A percentile compares a stretch with the other conserved stretches of the same genome.
Conservation (phyloP, 2,329 filamentous ascomycete genomes). For the Capronia americana region DNA sequence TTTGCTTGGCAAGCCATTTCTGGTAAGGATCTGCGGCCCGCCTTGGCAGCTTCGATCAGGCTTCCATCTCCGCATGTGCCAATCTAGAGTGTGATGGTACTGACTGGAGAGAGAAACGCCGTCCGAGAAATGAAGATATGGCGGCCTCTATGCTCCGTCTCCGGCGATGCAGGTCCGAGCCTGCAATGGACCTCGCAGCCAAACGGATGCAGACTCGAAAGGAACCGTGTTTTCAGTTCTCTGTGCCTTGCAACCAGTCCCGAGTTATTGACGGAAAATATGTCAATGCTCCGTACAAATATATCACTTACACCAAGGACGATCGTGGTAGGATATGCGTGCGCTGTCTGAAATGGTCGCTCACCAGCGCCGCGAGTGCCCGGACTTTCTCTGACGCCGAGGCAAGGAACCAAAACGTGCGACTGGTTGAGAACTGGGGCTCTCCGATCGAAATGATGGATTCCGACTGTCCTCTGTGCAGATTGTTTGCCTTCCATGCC, state of each 20-base stretch:
- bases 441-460: slow-evolving; percentile 11
- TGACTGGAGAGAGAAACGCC: not conserved
- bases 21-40: not conserved
- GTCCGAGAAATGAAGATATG: not conserved
- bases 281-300: not conserved
- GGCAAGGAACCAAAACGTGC: not conserved
- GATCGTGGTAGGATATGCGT: slow-evolving; percentile 11
- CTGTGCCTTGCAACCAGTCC: not conserved
- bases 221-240: not conserved
- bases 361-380: not conserved
- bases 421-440: slow-evolving; percentile 9
- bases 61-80: not conserved
- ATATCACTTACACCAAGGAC: slow-evolving; percentile 3
- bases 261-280: not conserved
- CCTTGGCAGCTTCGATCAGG: not conserved
- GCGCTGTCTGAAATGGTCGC: slow-evolving; percentile 17
- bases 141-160: not conserved
- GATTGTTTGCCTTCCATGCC: slow-evolving; percentile 17
- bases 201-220: not conserved
- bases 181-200: not conserved
- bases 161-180: not conserved
- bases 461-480: slow-evolving; percentile 15
- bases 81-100: not conserved
- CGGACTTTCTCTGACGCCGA: not conserved
- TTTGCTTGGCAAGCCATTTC: not conserved